These are phyloP conservation scores for Aspergillus pseudoviridinutans DNA, from an alignment of 2,329 filamentous ascomycete genomes.

Conservation along the genomic window DNA sequence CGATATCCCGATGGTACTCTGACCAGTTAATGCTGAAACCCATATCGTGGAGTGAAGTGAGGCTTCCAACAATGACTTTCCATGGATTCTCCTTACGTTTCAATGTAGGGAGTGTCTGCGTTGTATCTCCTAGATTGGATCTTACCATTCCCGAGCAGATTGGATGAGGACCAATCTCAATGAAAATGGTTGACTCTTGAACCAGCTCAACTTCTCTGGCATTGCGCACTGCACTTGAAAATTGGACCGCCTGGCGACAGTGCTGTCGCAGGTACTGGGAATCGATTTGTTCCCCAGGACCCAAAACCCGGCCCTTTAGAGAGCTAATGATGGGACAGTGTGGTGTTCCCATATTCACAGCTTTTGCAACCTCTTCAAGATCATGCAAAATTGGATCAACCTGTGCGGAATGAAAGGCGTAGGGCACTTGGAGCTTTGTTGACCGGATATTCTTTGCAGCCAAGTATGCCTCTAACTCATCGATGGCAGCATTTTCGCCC, in stretches of 20 bases:
- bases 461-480: constrained; percentile 32
- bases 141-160: constrained; percentile 46
- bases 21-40: constrained; percentile 40
- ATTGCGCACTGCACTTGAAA: constrained; percentile 40
- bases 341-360: too few species aligned
- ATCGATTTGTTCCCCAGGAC: constrained; percentile 37
- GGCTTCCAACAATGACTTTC: constrained; percentile 37
- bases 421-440: constrained; percentile 42
- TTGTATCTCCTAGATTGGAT: constrained; percentile 57
- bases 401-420: constrained; percentile 46
- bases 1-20: constrained; percentile 43
- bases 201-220: constrained; percentile 45
- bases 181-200: constrained; percentile 67
- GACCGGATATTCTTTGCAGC: constrained; percentile 35
- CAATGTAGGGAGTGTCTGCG: constrained; percentile 45
- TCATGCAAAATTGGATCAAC: constrained; percentile 44
- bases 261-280: constrained; percentile 40
- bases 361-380: constrained; percentile 35
- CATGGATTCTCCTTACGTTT: constrained; percentile 41
- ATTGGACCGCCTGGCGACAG: constrained; percentile 45
- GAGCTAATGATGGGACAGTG: too few species aligned
- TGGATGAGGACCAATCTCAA: constrained; percentile 57
- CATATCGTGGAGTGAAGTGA: constrained; percentile 33
- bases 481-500: constrained; percentile 34
- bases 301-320: constrained; percentile 1